phyloP scores from a whole-genome alignment of 352 stramenopile genomes.

The Nothophytophthora sp. region DNA sequence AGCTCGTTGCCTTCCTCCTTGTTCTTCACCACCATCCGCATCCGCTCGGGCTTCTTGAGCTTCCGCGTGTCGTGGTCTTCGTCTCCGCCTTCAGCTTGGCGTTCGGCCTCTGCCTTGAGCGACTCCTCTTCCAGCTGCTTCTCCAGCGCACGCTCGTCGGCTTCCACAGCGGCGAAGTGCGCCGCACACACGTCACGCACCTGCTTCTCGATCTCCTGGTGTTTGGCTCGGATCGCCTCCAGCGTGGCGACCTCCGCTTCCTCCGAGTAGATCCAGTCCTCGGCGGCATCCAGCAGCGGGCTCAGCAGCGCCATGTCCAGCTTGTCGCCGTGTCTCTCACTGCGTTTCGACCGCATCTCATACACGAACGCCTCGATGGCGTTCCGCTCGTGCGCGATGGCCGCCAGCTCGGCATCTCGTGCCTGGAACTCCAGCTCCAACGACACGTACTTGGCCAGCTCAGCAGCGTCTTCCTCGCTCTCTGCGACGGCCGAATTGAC shows the following conservation, averaged over 20 bases:
- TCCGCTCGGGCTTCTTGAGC: constrained; percentile 92
- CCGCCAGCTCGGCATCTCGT: constrained; percentile 64
- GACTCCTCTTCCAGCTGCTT: constrained; percentile 79
- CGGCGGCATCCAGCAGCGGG: constrained; percentile 75
- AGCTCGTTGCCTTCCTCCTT: constrained; percentile 96
- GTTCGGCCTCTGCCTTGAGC: constrained; percentile 69
- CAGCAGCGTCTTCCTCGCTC: constrained; percentile 23
- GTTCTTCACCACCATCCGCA: constrained; percentile 94
- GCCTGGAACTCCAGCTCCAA: constrained; percentile 75
- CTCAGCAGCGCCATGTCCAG: constrained; percentile 63
- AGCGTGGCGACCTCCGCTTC: constrained; percentile 79
- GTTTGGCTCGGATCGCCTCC: constrained; percentile 48
- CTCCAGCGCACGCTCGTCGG: constrained; percentile 67
- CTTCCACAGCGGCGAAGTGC: constrained; percentile 73
- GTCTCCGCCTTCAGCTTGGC: constrained; percentile 64
- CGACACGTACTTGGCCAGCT: constrained; percentile 38
- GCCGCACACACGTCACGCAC: constrained; percentile 49
- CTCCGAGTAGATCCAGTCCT: constrained; percentile 93
- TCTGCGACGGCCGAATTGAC: constrained; percentile 5
- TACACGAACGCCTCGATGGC: constrained; percentile 91
- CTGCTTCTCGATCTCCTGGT: constrained; percentile 54
- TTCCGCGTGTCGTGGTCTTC: constrained; percentile 94
- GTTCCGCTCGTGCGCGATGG: constrained; percentile 86
- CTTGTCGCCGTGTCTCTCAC: constrained; percentile 70
- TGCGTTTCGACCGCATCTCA: constrained; percentile 85